A percentile compares a stretch with the other conserved stretches of the same genome.
phyloP scores from a whole-genome alignment of 768 basidiomycete species.

The Amanita pallidorosea region DNA sequence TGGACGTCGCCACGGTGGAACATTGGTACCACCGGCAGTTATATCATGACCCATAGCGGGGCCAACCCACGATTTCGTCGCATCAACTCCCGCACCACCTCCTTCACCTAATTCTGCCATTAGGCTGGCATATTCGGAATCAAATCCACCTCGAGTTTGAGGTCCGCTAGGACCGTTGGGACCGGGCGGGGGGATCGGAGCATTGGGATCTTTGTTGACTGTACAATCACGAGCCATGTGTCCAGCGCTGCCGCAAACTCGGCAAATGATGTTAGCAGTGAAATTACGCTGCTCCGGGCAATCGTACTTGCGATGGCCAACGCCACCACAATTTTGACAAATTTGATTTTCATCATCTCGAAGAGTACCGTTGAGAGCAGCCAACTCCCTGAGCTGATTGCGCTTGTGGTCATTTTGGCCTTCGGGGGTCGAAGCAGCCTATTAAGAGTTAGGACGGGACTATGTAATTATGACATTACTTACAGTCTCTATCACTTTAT shows the following conservation, averaged over 20 bases:
- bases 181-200: slow-evolving; percentile 31
- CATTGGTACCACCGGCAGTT: slow-evolving; percentile 65
- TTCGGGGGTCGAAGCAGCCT: slow-evolving; percentile 99
- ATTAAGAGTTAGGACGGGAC: slow-evolving; percentile 3
- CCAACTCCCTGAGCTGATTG: slow-evolving; percentile 95
- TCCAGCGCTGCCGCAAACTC: slow-evolving; percentile 94
- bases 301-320: slow-evolving; percentile 97
- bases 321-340: slow-evolving; percentile 92
- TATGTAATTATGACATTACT: slow-evolving; percentile 17
- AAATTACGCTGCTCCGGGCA: slow-evolving; percentile 98
- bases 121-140: slow-evolving; percentile 93
- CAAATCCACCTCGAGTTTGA: slow-evolving; percentile 70
- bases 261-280: slow-evolving; percentile 99
- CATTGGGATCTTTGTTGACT: slow-evolving; percentile 83
- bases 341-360: slow-evolving; percentile 99
- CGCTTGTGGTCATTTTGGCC: slow-evolving; percentile 99
- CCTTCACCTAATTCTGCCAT: slow-evolving; percentile 98
- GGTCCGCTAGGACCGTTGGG: slow-evolving; percentile 39
- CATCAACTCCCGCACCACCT: slow-evolving; percentile 42
- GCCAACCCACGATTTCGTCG: slow-evolving; percentile 41
- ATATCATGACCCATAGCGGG: slow-evolving; percentile 50
- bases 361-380: slow-evolving; percentile 94
- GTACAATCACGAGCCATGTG: slow-evolving; percentile 99
- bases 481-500: slow-evolving; percentile 96
- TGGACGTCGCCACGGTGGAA: slow-evolving; percentile 87